A percentile compares a stretch with the other conserved stretches of the same genome.
These are phyloP conservation scores for Saturnispora ahearnii DNA, from an alignment of 805 yeast species.

Conservation along the genomic window DNA sequence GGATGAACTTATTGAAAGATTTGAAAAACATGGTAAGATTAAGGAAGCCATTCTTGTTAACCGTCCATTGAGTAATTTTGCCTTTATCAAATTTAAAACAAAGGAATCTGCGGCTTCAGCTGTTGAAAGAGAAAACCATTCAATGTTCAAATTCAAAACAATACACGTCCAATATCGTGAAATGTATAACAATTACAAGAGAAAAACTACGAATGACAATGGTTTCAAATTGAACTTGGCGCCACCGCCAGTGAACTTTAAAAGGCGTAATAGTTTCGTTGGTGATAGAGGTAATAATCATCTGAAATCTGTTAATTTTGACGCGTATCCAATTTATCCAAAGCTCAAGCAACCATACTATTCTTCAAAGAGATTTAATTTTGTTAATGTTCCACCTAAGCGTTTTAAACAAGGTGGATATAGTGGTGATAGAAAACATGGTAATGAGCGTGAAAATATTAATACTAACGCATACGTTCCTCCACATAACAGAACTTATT, in stretches of 20 bases:
- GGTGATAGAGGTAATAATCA: background rate
- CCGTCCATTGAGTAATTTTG: constrained; percentile 49
- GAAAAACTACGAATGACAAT: constrained; percentile 20
- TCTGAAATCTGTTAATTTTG: constrained; percentile 9
- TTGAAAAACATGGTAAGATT: constrained; percentile 59
- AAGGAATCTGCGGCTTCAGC: constrained; percentile 80
- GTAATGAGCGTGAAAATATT: background rate
- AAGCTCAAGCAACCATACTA: background rate
- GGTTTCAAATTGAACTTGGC: constrained; percentile 39
- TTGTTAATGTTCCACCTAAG: background rate
- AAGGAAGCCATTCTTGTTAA: constrained; percentile 45
- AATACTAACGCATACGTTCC: background rate
- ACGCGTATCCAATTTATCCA: background rate
- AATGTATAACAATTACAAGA: constrained; percentile 33
- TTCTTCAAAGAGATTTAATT: constrained; percentile 1
- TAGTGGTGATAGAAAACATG: background rate
- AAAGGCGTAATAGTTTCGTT: constrained; percentile 28
- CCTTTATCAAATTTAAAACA: constrained; percentile 56
- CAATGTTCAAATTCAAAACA: constrained; percentile 61
- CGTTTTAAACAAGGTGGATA: constrained; percentile 6
- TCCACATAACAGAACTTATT: background rate
- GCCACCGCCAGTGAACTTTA: constrained; percentile 72
- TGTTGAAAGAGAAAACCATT: constrained; percentile 76
- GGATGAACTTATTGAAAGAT: constrained; percentile 48
- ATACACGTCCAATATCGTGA: constrained; percentile 84